Conservation (phyloP, 768 basidiomycete genomes). For the Favolaschia claudopus region DNA sequence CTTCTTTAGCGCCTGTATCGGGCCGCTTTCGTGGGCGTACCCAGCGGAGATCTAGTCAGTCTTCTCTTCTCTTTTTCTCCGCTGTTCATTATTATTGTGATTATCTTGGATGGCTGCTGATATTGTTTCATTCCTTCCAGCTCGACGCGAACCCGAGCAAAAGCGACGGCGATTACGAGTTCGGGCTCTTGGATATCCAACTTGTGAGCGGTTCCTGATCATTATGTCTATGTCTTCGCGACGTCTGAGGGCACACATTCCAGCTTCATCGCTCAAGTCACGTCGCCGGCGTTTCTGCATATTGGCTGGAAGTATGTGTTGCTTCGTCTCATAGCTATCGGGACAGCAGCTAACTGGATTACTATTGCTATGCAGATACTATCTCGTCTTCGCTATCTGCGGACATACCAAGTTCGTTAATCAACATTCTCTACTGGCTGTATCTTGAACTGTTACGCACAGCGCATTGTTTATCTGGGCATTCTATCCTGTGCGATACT, state of each 20-base stretch:
- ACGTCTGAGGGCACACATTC: not conserved
- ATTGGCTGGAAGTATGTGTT: constrained; percentile 51
- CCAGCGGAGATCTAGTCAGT: constrained; percentile 49
- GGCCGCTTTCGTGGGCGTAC: constrained; percentile 54
- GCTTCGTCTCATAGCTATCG: not conserved
- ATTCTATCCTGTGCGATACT: constrained; percentile 46
- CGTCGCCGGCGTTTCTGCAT: constrained; percentile 46
- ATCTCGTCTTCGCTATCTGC: constrained; percentile 54
- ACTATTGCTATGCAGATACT: constrained; percentile 34
- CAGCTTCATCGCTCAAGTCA: constrained; percentile 55
- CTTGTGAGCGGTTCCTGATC: constrained; percentile 35
- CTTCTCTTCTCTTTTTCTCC: not conserved
- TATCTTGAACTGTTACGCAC: not conserved
- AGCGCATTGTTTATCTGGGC: constrained; percentile 53
- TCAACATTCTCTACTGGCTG: not conserved
- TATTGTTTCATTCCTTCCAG: no score
- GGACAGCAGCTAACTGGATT: not conserved
- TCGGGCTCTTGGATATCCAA: constrained; percentile 55
- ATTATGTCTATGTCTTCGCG: not conserved
- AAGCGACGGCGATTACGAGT: constrained; percentile 53
- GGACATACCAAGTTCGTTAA: constrained; percentile 49
- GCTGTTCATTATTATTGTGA: not conserved
- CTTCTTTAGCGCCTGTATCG: constrained; percentile 55
- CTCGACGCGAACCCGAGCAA: constrained; percentile 52
- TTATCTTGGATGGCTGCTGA: no score